Base-by-base conservation (phyloP, 2,329 filamentous ascomycete species). In the Niveomyces coronatus region DNA sequence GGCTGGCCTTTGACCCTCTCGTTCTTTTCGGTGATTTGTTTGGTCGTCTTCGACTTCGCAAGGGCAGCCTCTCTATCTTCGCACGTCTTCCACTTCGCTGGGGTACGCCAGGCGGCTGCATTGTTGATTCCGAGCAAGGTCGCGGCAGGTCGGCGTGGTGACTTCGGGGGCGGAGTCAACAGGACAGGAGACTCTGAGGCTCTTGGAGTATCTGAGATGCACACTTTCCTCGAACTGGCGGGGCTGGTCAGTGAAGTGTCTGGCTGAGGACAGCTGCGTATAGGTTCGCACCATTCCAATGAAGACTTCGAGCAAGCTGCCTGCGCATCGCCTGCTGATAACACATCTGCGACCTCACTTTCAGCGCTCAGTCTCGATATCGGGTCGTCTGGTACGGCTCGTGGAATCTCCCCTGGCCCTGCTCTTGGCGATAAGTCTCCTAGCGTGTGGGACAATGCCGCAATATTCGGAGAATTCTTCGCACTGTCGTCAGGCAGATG, bases 301-400 rank as follows among this genome's bases (percentile, higher is more conserved):
- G n/a, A n/a, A n/a, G n/a, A n/a, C n/a, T n/a, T n/a, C n/a, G n/a
- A n/a, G n/a, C n/a, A n/a, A n/a, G n/a, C n/a, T 8, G 47, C 46
- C 3, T 51, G 53, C 15, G 51, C 49, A 9, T 46, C 45, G 39
- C 53, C 54, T 16, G 37, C 17, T 9, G 22, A 32, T 28, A 34
- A 4, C 11, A 9, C 17, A 13, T 10, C 19, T n/a, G 3, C 20
- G 6, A 9, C 28, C 39, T 16, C 13, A 4, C 19, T 14, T 20
- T 16, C 19, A 22, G 9, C 24, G 4, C 4, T 24, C 32, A 11
- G 6, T 9, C 2, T 17, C 5, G 14, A 14, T 15, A 13, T 20
- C 28, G 23, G 9, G 18, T 17, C 17, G 9, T 16, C 19, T 3
- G 9, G 7, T 4, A 16, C n/a, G 15, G n/a, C 24, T 19, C 14